A percentile compares a stretch with the other conserved stretches of the same genome.
Evolutionary conservation across 2,329 filamentous ascomycete species (phyloP).

Genomic region (Aspergillus thermomutatus): DNA sequence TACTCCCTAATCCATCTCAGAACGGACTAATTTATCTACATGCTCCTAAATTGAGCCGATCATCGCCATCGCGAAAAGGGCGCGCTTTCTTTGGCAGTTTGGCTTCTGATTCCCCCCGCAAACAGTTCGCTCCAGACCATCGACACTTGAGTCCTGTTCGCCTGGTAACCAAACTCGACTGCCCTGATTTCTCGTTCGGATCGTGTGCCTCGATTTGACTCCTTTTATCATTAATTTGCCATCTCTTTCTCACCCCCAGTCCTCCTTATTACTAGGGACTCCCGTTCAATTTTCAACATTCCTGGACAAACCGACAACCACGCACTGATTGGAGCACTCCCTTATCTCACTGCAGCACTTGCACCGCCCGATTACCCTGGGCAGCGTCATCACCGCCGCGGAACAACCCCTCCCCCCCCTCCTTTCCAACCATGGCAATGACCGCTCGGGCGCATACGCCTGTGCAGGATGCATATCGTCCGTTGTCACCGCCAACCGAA

Average conservation of each 20-base stretch:
- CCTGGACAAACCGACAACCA: not conserved
- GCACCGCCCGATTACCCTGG: not conserved
- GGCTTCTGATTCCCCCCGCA: slow-evolving; percentile 20
- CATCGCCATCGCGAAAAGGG: not conserved
- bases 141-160: slow-evolving; percentile 18
- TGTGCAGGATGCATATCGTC: slow-evolving; percentile 37
- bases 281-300: not conserved
- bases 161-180: slow-evolving; percentile 28
- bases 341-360: not conserved
- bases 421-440: slow-evolving; percentile 33
- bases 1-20: not conserved
- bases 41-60: not conserved
- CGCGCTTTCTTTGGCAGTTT: not conserved
- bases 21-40: not conserved
- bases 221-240: not conserved
- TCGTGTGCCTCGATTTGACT: not conserved
- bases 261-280: not conserved
- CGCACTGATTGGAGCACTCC: not conserved
- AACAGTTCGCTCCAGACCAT: slow-evolving; percentile 24
- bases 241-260: slow-evolving; percentile 1
- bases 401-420: slow-evolving; percentile 2
- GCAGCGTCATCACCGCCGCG: slow-evolving; percentile 1
- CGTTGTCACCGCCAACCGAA: slow-evolving; percentile 28
- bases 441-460: slow-evolving; percentile 38
- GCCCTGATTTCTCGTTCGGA: not conserved